These are phyloP conservation scores for Aspergillus clavatus DNA, from an alignment of 2,329 filamentous ascomycete genomes.

Conservation along the genomic window DNA sequence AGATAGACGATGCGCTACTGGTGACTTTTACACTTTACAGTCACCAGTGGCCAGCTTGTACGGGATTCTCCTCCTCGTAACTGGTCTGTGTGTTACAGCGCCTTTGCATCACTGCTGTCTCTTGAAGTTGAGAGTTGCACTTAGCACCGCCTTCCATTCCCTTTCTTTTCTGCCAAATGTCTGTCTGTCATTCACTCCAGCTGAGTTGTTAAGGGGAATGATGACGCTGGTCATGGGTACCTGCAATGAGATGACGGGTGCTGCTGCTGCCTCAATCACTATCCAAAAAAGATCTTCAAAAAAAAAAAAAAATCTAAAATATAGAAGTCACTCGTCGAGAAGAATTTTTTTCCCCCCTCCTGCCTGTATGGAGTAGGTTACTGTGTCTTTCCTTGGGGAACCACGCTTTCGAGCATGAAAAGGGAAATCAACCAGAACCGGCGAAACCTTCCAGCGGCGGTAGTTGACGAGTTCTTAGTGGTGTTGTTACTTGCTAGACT, in stretches of 20 bases:
- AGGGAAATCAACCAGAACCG: neutral
- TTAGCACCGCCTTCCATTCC: neutral
- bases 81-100: slow-evolving; percentile 7
- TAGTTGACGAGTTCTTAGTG: too few species aligned
- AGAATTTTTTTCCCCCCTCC: too few species aligned
- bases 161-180: too few species aligned
- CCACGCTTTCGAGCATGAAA: neutral
- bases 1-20: neutral
- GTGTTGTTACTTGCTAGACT: too few species aligned
- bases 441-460: too few species aligned
- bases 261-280: neutral
- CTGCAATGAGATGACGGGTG: neutral
- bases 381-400: too few species aligned
- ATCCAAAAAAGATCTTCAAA: too few species aligned
- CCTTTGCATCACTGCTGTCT: slow-evolving; percentile 10
- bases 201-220: neutral
- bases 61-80: neutral
- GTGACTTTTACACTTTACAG: neutral
- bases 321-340: too few species aligned
- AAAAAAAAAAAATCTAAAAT: neutral
- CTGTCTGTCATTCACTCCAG: too few species aligned
- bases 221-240: neutral
- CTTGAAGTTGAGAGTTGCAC: neutral
- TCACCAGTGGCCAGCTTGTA: neutral
- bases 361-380: too few species aligned